Conservation (phyloP, 768 basidiomycete species). For the Hericium rajendrae region DNA sequence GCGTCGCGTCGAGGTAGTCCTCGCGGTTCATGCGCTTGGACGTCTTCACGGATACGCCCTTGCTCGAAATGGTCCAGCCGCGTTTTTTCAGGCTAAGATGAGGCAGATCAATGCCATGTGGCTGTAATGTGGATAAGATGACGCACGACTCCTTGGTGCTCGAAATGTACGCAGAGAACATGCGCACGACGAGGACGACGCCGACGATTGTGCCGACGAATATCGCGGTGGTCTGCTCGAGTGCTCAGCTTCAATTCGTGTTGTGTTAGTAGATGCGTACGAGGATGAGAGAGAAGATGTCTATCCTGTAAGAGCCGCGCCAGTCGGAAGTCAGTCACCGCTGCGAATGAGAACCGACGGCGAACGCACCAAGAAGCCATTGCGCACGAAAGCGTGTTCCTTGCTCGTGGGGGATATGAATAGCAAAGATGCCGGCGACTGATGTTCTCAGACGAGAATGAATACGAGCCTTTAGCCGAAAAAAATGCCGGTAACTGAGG, state of each 20-base stretch:
- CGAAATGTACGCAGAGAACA: constrained; percentile 33
- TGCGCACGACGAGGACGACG: constrained; percentile 27
- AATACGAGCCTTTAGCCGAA: too few relatives aligned
- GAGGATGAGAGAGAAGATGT: constrained; percentile 31
- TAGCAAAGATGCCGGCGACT: too few relatives aligned
- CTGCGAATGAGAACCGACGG: not conserved
- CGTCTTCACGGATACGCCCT: constrained; percentile 60
- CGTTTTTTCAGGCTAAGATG: constrained; percentile 40
- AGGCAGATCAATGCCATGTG: too few relatives aligned
- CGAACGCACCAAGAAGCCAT: not conserved
- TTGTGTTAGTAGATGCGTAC: constrained; percentile 19
- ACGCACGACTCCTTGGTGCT: constrained; percentile 50
- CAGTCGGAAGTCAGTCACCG: not conserved
- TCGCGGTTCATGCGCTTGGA: constrained; percentile 47
- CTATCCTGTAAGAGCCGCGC: constrained; percentile 23
- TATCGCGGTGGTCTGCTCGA: constrained; percentile 36
- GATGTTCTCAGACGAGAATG: too few relatives aligned
- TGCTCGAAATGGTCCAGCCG: constrained; percentile 48
- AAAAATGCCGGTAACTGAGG: too few relatives aligned
- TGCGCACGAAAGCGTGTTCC: not conserved
- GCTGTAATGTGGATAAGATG: not conserved
- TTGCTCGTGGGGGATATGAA: not conserved
- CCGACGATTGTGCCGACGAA: constrained; percentile 38
- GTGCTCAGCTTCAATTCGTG: not conserved
- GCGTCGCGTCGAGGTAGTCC: constrained; percentile 64